phyloP scores from a whole-genome alignment of 2,329 filamentous ascomycete genomes.

The Apiospora kogelbergensis region DNA sequence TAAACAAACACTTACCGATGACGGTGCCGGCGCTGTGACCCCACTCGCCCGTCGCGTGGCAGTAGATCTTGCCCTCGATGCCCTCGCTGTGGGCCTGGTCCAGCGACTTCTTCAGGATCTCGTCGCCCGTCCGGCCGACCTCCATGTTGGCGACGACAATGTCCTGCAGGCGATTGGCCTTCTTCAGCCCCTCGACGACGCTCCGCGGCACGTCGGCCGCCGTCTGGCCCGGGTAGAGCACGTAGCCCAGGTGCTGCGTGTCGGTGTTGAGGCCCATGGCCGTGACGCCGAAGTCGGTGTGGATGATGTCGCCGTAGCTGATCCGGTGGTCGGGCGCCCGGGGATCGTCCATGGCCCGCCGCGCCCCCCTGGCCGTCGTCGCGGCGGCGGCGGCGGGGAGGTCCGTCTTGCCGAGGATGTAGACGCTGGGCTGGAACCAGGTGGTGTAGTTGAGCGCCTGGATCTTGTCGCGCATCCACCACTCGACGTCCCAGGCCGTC shows the following conservation, averaged over 20 bases:
- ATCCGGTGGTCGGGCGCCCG: slow-evolving; percentile 31
- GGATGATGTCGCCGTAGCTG: slow-evolving; percentile 45
- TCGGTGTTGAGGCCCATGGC: slow-evolving; percentile 49
- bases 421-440: slow-evolving; percentile 51
- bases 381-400: slow-evolving; percentile 18
- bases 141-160: slow-evolving; percentile 45
- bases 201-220: slow-evolving; percentile 41
- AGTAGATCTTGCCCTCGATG: slow-evolving; percentile 48
- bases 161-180: slow-evolving; percentile 48
- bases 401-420: slow-evolving; percentile 35
- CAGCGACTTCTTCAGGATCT: slow-evolving; percentile 39
- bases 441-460: slow-evolving; percentile 50
- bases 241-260: slow-evolving; percentile 51
- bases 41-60: slow-evolving; percentile 51
- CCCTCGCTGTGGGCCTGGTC: slow-evolving; percentile 42
- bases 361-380: background rate
- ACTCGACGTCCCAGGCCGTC: slow-evolving; percentile 46
- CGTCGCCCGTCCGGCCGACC: slow-evolving; percentile 43
- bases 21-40: slow-evolving; percentile 49
- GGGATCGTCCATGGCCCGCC: slow-evolving; percentile 15
- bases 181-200: slow-evolving; percentile 41
- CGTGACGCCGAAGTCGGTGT: slow-evolving; percentile 50
- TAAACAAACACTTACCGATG: slow-evolving; percentile 37
- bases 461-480: slow-evolving; percentile 51
- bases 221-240: slow-evolving; percentile 42